These are phyloP conservation scores for Pyrenochaeta sp. DNA, from an alignment of 2,329 filamentous ascomycete species.

Conservation along the genomic window DNA sequence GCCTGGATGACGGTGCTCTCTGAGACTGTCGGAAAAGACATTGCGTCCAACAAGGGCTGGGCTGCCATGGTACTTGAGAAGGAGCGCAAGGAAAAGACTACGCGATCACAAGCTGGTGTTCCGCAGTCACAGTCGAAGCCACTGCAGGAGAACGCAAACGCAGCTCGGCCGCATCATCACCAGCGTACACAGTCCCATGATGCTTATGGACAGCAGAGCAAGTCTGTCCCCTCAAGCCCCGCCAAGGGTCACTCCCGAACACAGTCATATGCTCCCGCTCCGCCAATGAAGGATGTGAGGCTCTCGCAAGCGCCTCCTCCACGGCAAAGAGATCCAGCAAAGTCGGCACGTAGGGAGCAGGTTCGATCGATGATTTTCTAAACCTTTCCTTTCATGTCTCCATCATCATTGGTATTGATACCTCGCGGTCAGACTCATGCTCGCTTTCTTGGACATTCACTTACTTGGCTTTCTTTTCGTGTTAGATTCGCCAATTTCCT, in stretches of 20 bases:
- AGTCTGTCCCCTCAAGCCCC: conserved; percentile 39
- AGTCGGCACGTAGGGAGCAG: conserved; percentile 44
- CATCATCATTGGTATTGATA: conserved; percentile 36
- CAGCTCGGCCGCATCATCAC: conserved; percentile 32
- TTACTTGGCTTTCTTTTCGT: conserved; percentile 38
- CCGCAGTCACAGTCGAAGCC: conserved; percentile 32
- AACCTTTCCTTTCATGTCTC: conserved; percentile 14
- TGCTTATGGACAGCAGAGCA: conserved; percentile 22
- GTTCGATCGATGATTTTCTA: conserved; percentile 55
- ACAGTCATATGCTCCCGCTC: conserved; percentile 39
- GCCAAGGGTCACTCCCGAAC: conserved; percentile 44
- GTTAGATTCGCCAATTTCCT: conserved; percentile 27
- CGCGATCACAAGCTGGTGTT: conserved; percentile 30
- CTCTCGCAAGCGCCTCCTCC: conserved; percentile 37
- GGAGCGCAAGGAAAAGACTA: conserved; percentile 48
- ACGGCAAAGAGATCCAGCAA: conserved; percentile 44
- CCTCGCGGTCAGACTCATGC: conserved; percentile 15
- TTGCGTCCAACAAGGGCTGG: conserved; percentile 63
- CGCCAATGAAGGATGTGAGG: conserved; percentile 41
- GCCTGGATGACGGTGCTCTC: conserved; percentile 91
- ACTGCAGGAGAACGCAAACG: conserved; percentile 23
- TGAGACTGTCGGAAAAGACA: conserved; percentile 71
- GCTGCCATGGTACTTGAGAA: conserved; percentile 66
- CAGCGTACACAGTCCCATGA: conserved; percentile 45
- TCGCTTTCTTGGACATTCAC: conserved; percentile 28